Conservation (phyloP, 768 basidiomycete genomes). For the Lactarius quietus region DNA sequence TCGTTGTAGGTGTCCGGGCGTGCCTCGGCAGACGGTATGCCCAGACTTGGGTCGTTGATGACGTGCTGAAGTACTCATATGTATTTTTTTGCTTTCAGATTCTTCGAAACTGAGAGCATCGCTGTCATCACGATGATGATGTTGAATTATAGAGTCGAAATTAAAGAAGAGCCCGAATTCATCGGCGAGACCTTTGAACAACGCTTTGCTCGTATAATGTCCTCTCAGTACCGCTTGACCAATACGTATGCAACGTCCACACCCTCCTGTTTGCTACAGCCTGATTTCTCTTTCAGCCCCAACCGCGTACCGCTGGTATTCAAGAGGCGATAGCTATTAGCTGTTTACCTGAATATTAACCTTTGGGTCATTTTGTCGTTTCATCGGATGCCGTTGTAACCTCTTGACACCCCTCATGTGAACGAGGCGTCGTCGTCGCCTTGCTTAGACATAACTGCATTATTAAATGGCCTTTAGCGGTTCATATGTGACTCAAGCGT, state of each 20-base stretch:
- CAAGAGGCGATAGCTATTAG: slow-evolving; percentile 19
- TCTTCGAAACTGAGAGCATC: slow-evolving; percentile 48
- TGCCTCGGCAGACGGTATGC: slow-evolving; percentile 27
- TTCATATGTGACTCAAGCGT: too few relatives aligned
- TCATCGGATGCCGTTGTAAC: too few relatives aligned
- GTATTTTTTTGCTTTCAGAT: slow-evolving; percentile 31
- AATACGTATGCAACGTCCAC: slow-evolving; percentile 4
- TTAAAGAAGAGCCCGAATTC: slow-evolving; percentile 50
- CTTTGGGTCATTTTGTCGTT: background rate
- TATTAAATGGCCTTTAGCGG: too few relatives aligned
- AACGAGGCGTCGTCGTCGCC: too few relatives aligned
- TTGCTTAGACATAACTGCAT: too few relatives aligned
- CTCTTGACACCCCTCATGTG: too few relatives aligned
- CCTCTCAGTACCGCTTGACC: background rate
- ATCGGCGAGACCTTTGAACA: slow-evolving; percentile 43
- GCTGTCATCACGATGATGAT: slow-evolving; percentile 47
- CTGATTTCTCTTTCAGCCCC: slow-evolving; percentile 12
- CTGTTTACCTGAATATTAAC: background rate
- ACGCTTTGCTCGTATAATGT: slow-evolving; percentile 32
- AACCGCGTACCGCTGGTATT: slow-evolving; percentile 25
- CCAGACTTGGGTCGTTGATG: background rate
- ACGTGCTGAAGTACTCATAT: background rate
- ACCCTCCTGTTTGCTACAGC: too few relatives aligned
- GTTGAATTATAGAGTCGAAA: slow-evolving; percentile 42
- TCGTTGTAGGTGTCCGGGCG: slow-evolving; percentile 20